Evolutionary conservation across 805 yeast species (phyloP).

Genomic region (Starmerella davenportii): DNA sequence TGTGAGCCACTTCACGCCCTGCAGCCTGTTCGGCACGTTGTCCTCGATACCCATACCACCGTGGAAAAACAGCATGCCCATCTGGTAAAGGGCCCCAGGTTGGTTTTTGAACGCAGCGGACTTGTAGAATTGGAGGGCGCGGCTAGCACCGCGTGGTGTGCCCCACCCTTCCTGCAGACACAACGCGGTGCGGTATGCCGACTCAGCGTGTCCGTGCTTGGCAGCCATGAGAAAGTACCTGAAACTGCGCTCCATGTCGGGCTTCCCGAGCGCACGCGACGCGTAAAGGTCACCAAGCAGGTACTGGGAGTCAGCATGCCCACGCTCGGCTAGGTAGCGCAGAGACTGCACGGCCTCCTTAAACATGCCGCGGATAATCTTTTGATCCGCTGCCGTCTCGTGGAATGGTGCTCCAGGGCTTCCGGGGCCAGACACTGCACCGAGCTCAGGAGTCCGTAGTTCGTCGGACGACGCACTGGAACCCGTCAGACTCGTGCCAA

Average conservation of each 20-base stretch:
- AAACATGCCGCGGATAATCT: constrained; percentile 31
- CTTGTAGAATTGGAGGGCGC: constrained; percentile 64
- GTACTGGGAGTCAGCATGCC: constrained; percentile 81
- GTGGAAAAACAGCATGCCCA: constrained; percentile 74
- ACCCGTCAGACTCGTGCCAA: neutral
- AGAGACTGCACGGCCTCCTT: constrained; percentile 63
- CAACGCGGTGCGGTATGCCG: constrained; percentile 77
- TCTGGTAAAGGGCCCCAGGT: constrained; percentile 90
- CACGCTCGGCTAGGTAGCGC: constrained; percentile 55
- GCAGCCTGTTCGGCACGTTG: constrained; percentile 51
- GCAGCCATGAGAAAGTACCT: constrained; percentile 72
- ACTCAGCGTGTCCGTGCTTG: constrained; percentile 79
- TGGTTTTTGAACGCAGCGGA: constrained; percentile 83
- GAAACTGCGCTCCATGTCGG: constrained; percentile 63
- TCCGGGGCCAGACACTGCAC: neutral
- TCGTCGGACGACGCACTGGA: neutral
- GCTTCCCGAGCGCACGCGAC: constrained; percentile 54
- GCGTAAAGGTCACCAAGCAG: constrained; percentile 77
- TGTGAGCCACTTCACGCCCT: constrained; percentile 83
- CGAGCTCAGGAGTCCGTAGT: neutral
- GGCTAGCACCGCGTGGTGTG: constrained; percentile 69
- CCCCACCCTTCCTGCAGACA: constrained; percentile 93
- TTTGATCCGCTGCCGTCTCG: neutral
- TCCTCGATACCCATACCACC: constrained; percentile 62
- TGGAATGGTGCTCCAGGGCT: neutral